These are phyloP conservation scores for Penicillium tannophilum DNA, from an alignment of 495 filamentous ascomycete genomes.

Conservation along the genomic window DNA sequence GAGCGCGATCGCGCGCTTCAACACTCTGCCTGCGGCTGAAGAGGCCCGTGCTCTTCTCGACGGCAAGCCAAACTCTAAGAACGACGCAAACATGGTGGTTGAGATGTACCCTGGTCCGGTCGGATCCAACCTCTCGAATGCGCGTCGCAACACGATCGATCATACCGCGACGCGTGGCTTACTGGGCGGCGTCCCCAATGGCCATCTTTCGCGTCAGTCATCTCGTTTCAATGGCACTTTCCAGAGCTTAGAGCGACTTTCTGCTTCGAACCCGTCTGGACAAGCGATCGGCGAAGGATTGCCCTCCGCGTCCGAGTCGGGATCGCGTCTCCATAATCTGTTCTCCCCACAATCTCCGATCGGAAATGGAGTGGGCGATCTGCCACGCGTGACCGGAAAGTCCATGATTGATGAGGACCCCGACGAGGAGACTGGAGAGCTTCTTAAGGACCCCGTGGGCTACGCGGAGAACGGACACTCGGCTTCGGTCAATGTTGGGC, in stretches of 20 bases:
- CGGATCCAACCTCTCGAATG: conserved; percentile 39
- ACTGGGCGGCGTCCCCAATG: conserved; percentile 57
- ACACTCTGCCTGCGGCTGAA: conserved; percentile 67
- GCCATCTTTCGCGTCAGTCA: conserved; percentile 63
- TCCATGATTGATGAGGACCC: conserved; percentile 82
- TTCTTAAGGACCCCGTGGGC: conserved; percentile 81
- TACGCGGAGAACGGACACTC: conserved; percentile 78
- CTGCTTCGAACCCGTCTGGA: conserved; percentile 58
- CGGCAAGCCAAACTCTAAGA: conserved; percentile 75
- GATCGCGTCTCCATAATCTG: conserved; percentile 66
- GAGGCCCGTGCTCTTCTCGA: conserved; percentile 76
- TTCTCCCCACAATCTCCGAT: conserved; percentile 87
- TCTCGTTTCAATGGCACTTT: conserved; percentile 80
- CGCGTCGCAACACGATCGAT: conserved; percentile 63
- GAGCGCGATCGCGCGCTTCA: conserved; percentile 77
- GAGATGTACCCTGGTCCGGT: conserved; percentile 61
- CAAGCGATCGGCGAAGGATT: conserved; percentile 57
- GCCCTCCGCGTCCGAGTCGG: conserved; percentile 60
- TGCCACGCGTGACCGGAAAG: conserved; percentile 74
- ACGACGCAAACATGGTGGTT: conserved; percentile 77
- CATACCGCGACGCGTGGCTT: conserved; percentile 52
- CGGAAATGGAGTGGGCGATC: conserved; percentile 70
- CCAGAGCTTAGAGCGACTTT: conserved; percentile 71
- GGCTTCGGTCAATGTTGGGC: conserved; percentile 42
- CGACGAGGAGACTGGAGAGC: conserved; percentile 82